Evolutionary conservation across 305 asterid species (phyloP).

Genomic region (Fraxinus ornus): DNA sequence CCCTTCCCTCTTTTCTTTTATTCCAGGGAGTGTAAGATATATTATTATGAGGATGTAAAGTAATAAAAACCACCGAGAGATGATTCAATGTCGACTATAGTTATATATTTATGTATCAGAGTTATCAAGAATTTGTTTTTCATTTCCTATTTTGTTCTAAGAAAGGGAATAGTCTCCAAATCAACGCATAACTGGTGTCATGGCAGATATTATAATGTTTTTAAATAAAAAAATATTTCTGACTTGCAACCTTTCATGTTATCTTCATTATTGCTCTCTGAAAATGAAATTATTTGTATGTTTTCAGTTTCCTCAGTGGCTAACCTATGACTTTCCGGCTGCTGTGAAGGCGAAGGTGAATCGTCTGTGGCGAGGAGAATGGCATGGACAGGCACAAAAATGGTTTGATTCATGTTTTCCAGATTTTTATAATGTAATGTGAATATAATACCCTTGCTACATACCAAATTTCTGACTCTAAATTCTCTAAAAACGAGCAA

Average conservation of each 20-base stretch:
- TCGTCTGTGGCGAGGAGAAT: constrained; percentile 97
- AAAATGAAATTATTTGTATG: not conserved
- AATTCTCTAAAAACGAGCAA: not conserved
- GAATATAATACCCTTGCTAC: not conserved
- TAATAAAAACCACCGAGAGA: not conserved
- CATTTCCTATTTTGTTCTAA: not conserved
- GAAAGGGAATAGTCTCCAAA: not conserved
- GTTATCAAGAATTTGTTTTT: not conserved
- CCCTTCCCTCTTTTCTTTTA: not conserved
- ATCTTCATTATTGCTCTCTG: not conserved
- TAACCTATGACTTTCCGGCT: constrained; percentile 91
- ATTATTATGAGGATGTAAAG: not conserved
- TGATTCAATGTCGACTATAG: not conserved
- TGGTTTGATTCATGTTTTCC: constrained; percentile 50
- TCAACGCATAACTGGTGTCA: too few relatives aligned
- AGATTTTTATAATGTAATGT: not conserved
- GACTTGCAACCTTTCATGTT: not conserved
- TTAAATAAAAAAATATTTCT: not conserved
- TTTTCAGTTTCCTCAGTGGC: constrained; percentile 79
- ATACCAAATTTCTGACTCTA: not conserved
- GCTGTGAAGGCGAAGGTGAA: constrained; percentile 91
- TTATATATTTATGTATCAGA: not conserved
- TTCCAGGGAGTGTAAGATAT: not conserved
- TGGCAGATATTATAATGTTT: not conserved
- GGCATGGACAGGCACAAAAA: constrained; percentile 99